A percentile compares a stretch with the other conserved stretches of the same genome.
phyloP scores from a whole-genome alignment of 108 stramenopile species.

The Cylindrotheca fusiformis region DNA sequence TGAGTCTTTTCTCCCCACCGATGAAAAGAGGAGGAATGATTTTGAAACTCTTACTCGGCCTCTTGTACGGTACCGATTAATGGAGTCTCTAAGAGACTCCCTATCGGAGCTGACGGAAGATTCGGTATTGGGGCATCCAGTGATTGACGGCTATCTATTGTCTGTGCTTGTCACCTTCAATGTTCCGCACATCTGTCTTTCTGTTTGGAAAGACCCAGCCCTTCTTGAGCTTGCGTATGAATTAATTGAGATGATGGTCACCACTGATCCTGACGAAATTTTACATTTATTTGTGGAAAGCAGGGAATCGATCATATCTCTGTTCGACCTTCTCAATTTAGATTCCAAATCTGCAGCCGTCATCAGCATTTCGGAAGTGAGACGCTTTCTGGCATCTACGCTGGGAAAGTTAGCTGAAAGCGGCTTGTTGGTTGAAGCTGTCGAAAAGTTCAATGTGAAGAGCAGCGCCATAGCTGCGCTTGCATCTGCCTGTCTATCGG shows the following conservation, averaged over 20 bases:
- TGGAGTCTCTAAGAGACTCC: constrained; percentile 47
- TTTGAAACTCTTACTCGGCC: constrained; percentile 47
- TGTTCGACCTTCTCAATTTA: constrained; percentile 67
- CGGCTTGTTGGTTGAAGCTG: constrained; percentile 53
- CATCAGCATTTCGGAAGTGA: constrained; percentile 32
- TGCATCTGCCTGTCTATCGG: constrained; percentile 59
- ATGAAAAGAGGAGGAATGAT: constrained; percentile 22
- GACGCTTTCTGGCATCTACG: constrained; percentile 41
- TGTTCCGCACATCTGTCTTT: constrained; percentile 57
- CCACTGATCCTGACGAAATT: constrained; percentile 41
- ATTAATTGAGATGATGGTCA: constrained; percentile 45
- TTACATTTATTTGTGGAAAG: constrained; percentile 55
- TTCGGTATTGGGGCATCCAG: constrained; percentile 14
- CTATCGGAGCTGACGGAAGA: constrained; percentile 33
- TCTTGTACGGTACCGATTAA: constrained; percentile 46
- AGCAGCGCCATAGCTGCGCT: constrained; percentile 68
- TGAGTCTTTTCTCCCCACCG: constrained; percentile 30
- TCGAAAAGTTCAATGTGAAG: constrained; percentile 47
- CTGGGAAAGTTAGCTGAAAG: constrained; percentile 56
- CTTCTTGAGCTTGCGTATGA: constrained; percentile 55
- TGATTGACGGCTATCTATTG: constrained; percentile 36
- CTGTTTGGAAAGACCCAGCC: constrained; percentile 54
- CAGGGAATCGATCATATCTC: constrained; percentile 46
- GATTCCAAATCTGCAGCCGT: constrained; percentile 22
- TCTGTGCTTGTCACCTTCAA: constrained; percentile 50